phyloP scores from a whole-genome alignment of 129 eudicot genomes.

The Deinandra increscens region DNA sequence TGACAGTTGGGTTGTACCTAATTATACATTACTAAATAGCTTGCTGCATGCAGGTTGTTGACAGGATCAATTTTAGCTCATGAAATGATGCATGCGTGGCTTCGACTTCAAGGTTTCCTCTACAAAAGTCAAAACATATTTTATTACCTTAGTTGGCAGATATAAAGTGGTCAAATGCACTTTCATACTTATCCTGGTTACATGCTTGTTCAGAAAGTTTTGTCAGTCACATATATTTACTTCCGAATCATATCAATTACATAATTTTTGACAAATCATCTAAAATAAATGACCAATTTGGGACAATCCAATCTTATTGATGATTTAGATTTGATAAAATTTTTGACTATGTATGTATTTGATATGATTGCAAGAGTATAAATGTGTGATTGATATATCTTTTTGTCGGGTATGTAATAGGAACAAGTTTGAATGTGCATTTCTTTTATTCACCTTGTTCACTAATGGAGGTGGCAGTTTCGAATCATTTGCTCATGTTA shows the following conservation, averaged over 20 bases:
- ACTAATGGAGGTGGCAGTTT: background rate
- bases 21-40: background rate
- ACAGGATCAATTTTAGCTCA: conserved; percentile 88
- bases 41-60: conserved; percentile 53
- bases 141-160: background rate
- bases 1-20: background rate
- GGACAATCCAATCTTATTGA: background rate
- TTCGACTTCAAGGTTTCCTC: conserved; percentile 64
- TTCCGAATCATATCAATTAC: background rate
- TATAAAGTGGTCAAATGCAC: too few species aligned
- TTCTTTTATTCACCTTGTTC: background rate
- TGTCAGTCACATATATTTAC: background rate
- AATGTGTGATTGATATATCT: background rate
- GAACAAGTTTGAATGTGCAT: background rate
- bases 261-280: background rate
- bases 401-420: background rate
- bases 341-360: background rate
- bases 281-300: background rate
- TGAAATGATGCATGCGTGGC: conserved; percentile 94
- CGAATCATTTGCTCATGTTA: background rate
- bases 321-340: background rate
- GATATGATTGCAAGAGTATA: background rate
- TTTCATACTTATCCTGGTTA: background rate
- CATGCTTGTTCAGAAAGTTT: background rate
- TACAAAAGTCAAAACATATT: background rate